Base-by-base conservation (phyloP, 495 filamentous ascomycete genomes). In the Antarctomyces pellizariae region DNA sequence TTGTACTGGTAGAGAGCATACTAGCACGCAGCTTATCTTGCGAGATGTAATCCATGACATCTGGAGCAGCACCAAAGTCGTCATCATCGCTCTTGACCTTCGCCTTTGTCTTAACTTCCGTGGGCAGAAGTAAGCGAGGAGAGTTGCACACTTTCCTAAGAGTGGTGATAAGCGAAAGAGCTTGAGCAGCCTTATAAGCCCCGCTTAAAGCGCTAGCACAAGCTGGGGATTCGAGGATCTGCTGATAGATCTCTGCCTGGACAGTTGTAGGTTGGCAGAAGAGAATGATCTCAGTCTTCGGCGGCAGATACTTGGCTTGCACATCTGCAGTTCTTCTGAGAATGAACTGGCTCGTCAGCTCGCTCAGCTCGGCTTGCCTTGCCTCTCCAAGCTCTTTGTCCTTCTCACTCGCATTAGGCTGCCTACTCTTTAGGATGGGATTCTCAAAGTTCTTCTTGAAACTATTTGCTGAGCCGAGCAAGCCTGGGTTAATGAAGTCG, bases 141-240 rank as follows among this genome's bases (percentile, higher is more conserved):
- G 71, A 75, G 43, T 84, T 84, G 52, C 75, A 82, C 8, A 80
- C 56, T 43, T 84, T 82, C 46, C 80, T 84, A 7, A 84, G 52
- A 18, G 80, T 56, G 4, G 68, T 80, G 37, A 82, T 78, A 4
- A 84, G 60, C 29, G 76, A 65, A 1, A 84, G 52, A 7, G 71
- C 64, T n/a, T 61, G 58, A 31, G 78, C 69, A 0, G 70, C 47
- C 34, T 57, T 73, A n/a, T n/a, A n/a, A n/a, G n/a, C n/a, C n/a
- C n/a, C n/a, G 3, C 74, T 71, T 16, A 79, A 52, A 3, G 64
- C 62, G 18, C 48, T 56, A 28, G 64, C 63, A 41, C 79, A 78
- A 1, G 64, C 49, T 0, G 72, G 71, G n/a, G 71, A 78, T 3
- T 56, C 56, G 18, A 82, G 56, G 15, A 82, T 67, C 21, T 54